phyloP scores from a whole-genome alignment of 129 eudicot species.

The Chrysanthemum lavandulifolium region DNA sequence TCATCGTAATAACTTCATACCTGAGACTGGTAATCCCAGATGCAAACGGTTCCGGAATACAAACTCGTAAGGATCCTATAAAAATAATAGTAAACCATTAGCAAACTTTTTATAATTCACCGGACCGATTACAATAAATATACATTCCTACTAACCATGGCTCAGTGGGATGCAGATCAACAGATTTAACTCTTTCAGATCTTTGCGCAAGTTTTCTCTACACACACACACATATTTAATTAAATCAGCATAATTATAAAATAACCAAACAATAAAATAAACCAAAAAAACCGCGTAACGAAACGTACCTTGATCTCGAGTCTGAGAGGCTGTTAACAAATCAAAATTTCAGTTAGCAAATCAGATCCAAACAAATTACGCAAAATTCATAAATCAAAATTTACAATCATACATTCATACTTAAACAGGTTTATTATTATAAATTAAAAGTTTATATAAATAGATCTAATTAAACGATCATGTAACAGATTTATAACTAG shows the following conservation, averaged over 20 bases:
- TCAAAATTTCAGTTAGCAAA: slow-evolving; percentile 31
- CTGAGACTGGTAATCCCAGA: slow-evolving; percentile 98
- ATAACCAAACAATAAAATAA: too few relatives aligned
- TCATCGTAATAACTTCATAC: slow-evolving; percentile 38
- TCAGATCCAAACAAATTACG: slow-evolving; percentile 38
- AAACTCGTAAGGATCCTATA: slow-evolving; percentile 91
- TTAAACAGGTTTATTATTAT: too few relatives aligned
- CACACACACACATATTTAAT: slow-evolving; percentile 6
- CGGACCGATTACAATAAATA: not conserved
- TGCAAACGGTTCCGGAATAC: slow-evolving; percentile 89
- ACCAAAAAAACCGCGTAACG: not conserved
- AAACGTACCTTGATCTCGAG: slow-evolving; percentile 86
- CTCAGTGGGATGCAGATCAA: slow-evolving; percentile 97
- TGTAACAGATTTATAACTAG: too few relatives aligned
- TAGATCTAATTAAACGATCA: slow-evolving; percentile 35
- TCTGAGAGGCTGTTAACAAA: slow-evolving; percentile 83
- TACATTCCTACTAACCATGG: slow-evolving; percentile 64
- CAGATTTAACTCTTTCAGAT: slow-evolving; percentile 93
- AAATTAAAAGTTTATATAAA: slow-evolving; percentile 15
- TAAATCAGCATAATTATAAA: too few relatives aligned
- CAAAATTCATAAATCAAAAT: not conserved
- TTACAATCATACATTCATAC: slow-evolving; percentile 20
- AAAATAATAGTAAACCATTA: not conserved
- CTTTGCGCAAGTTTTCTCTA: slow-evolving; percentile 97
- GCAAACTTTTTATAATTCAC: not conserved